A percentile compares a stretch with the other conserved stretches of the same genome.
These are phyloP conservation scores for Colletotrichum australisinense DNA, from an alignment of 2,329 filamentous ascomycete species.

Conservation along the genomic window DNA sequence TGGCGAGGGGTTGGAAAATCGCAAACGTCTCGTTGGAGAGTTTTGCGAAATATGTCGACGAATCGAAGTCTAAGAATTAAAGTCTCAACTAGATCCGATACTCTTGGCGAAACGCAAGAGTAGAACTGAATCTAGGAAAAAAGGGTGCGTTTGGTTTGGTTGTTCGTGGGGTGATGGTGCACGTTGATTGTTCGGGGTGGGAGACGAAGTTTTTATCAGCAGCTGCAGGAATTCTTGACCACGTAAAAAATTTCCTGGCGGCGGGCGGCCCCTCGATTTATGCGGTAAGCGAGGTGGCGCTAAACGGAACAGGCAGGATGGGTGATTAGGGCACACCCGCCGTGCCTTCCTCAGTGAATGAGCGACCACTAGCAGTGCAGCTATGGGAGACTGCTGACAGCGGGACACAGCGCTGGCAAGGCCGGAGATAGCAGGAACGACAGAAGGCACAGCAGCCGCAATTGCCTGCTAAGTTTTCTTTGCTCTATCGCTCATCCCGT, in stretches of 20 bases:
- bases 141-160: constrained; percentile 33
- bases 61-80: constrained; percentile 44
- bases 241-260: constrained; percentile 49
- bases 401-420: constrained; percentile 3
- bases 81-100: constrained; percentile 56
- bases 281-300: constrained; percentile 35
- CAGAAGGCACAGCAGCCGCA: background rate
- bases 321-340: constrained; percentile 35
- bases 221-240: constrained; percentile 33
- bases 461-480: constrained; percentile 12
- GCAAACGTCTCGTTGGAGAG: constrained; percentile 41
- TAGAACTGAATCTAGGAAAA: constrained; percentile 54
- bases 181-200: constrained; percentile 41
- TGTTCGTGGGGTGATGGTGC: constrained; percentile 42
- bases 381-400: background rate
- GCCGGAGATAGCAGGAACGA: constrained; percentile 19
- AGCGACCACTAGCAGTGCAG: constrained; percentile 5
- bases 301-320: constrained; percentile 26
- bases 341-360: constrained; percentile 18
- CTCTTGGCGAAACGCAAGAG: constrained; percentile 59
- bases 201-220: constrained; percentile 37
- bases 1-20: constrained; percentile 51
- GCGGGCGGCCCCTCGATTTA: constrained; percentile 36
- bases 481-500: background rate
- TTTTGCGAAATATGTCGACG: constrained; percentile 40